Evolutionary conservation across 306 rosid species (phyloP), one percentile per base, ranked within the genome.

Genomic region (Abrus pulchellus): DNA sequence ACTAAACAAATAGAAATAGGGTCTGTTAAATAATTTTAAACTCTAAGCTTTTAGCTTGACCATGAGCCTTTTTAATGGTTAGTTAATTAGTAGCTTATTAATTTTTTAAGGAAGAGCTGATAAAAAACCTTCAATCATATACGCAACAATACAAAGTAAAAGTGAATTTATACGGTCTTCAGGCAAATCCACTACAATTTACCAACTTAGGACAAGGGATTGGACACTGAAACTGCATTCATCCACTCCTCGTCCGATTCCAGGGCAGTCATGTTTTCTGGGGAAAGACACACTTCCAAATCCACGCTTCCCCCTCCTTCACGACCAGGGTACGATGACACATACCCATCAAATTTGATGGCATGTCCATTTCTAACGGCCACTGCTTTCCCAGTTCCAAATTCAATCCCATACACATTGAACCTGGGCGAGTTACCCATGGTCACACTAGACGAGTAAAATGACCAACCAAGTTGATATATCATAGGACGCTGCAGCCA

Each of bases 301-400:
- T 90, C 93, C 0, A 92, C 33, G 80, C 93, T 89, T 48, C 93
- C 91, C 0, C 83, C 90, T 60, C 86, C 88, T 72, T 84, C 87
- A 27, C 28, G 45, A 0, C 93, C 92, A 0, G 80, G 86, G 3
- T 81, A 87, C 1, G 89, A 71, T 5, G 90, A 14, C 29, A 90
- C 83, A n/a, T 63, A 83, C 2, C 93, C 91, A 9, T 72, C 76
- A 54, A 79, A 86, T 40, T 90, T 92, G 73, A 85, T 61, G 0
- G 87, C 90, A 44, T 86, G 87, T 0, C 97, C 93, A 69, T 90
- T 86, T 2, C 82, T 78, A 44, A 85, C 74, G 2, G 83, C 84
- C 81, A 89, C n/a, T 0, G 90, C 90, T 76, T 87, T 90, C 4
- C 93, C 97, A 92, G 89, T 86, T 53, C 97, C 94, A 57, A 92